These are phyloP conservation scores for Crithidia bombi DNA, from an alignment of 208 protist genomes.

Conservation along the genomic window DNA sequence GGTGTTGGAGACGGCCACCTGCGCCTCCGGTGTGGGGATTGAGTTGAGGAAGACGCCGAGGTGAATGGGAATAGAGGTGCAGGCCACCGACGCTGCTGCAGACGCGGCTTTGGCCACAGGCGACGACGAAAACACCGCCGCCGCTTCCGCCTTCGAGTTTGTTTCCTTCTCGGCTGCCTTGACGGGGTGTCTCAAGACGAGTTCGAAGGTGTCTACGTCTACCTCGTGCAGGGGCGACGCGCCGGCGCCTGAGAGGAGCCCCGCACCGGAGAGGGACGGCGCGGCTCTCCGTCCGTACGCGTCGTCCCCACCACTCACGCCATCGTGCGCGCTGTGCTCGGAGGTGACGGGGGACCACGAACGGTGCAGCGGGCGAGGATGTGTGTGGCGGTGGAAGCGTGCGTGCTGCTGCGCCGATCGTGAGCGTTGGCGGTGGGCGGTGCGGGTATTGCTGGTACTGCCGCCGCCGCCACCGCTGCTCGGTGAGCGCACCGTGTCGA, in stretches of 20 bases:
- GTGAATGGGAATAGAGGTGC: constrained; percentile 38
- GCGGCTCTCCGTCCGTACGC: neutral
- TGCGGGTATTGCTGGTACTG: neutral
- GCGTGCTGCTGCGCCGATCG: neutral
- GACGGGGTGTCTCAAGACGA: constrained; percentile 23
- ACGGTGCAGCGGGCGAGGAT: neutral
- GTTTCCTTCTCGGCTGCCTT: neutral
- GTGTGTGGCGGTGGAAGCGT: neutral
- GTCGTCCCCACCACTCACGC: neutral
- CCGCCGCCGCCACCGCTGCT: neutral
- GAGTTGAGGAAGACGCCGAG: constrained; percentile 18
- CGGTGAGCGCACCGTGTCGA: neutral
- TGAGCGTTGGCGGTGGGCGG: neutral
- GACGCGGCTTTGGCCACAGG: neutral
- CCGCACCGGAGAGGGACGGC: neutral
- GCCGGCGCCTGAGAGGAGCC: neutral
- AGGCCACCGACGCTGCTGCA: constrained; percentile 7
- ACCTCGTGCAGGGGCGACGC: constrained; percentile 18
- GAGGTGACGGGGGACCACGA: neutral
- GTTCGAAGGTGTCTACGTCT: constrained; percentile 15
- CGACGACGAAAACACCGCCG: neutral
- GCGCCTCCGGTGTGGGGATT: constrained; percentile 26
- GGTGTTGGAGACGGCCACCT: neutral
- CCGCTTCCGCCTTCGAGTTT: neutral
- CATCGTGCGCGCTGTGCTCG: constrained; percentile 18